Evolutionary conservation across 192 early-diverging fungal species (phyloP).

Genomic region (Backusella morwellensis): DNA sequence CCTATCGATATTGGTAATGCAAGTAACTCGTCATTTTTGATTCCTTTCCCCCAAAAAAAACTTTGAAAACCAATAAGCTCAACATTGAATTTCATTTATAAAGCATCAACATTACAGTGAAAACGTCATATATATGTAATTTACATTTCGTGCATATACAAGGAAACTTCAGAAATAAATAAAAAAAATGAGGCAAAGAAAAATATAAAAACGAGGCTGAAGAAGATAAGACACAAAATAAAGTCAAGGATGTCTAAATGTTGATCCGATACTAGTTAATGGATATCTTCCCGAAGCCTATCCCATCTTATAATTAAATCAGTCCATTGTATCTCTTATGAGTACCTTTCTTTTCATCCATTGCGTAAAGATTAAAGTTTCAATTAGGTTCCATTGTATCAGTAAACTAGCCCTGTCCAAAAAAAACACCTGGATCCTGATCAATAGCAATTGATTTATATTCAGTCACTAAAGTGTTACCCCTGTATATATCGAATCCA

Average conservation of each 20-base stretch:
- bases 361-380: neutral
- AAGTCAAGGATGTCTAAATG: neutral
- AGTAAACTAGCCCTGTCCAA: neutral
- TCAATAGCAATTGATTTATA: neutral
- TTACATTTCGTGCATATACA: neutral
- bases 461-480: neutral
- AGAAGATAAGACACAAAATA: neutral
- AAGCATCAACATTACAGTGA: too few relatives aligned
- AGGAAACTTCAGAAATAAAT: neutral
- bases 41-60: neutral
- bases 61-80: too few relatives aligned
- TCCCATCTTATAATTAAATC: too few relatives aligned
- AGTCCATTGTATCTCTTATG: too few relatives aligned
- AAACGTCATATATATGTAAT: too few relatives aligned
- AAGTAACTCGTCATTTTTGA: neutral
- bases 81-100: too few relatives aligned
- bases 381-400: neutral
- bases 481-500: neutral
- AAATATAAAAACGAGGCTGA: neutral
- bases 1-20: neutral
- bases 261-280: too few relatives aligned
- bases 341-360: neutral
- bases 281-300: too few relatives aligned
- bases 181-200: neutral
- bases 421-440: neutral